Conservation (phyloP, 2,329 filamentous ascomycete genomes). For the Penicillium aurantiogriseum region DNA sequence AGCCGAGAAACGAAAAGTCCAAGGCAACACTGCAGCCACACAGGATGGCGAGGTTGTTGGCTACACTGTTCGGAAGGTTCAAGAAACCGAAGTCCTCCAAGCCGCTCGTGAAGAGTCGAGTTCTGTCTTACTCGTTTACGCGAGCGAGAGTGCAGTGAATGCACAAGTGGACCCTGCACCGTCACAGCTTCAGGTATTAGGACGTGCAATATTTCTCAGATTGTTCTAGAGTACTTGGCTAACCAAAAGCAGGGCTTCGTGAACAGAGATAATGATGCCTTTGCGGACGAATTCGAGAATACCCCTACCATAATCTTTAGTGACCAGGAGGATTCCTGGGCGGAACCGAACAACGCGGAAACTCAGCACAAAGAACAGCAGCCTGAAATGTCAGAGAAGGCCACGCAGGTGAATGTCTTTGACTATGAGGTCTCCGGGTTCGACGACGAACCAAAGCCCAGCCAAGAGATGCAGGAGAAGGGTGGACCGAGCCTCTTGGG, state of each 20-base stretch:
- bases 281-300: slow-evolving; percentile 37
- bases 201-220: neutral
- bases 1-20: slow-evolving; percentile 24
- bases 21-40: slow-evolving; percentile 18
- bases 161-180: slow-evolving; percentile 34
- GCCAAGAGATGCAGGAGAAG: slow-evolving; percentile 44
- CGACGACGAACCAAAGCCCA: slow-evolving; percentile 29
- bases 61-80: slow-evolving; percentile 44
- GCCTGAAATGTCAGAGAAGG: slow-evolving; percentile 1
- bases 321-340: slow-evolving; percentile 7
- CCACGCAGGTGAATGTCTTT: slow-evolving; percentile 36
- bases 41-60: slow-evolving; percentile 38
- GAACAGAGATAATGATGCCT: slow-evolving; percentile 49
- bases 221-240: slow-evolving; percentile 4
- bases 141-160: slow-evolving; percentile 49
- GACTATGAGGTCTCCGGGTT: slow-evolving; percentile 42
- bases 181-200: slow-evolving; percentile 37
- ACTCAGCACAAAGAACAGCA: neutral
- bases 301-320: slow-evolving; percentile 11
- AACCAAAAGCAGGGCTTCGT: slow-evolving; percentile 45
- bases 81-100: slow-evolving; percentile 55
- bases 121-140: slow-evolving; percentile 59
- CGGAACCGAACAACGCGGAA: slow-evolving; percentile 1
- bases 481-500: slow-evolving; percentile 25
- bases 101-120: slow-evolving; percentile 53